Percentiles rank a stretch among this genome's conserved stretches.
Evolutionary conservation across 2,329 filamentous ascomycete species (phyloP).

Genomic region (Paecilomyces variotii): DNA sequence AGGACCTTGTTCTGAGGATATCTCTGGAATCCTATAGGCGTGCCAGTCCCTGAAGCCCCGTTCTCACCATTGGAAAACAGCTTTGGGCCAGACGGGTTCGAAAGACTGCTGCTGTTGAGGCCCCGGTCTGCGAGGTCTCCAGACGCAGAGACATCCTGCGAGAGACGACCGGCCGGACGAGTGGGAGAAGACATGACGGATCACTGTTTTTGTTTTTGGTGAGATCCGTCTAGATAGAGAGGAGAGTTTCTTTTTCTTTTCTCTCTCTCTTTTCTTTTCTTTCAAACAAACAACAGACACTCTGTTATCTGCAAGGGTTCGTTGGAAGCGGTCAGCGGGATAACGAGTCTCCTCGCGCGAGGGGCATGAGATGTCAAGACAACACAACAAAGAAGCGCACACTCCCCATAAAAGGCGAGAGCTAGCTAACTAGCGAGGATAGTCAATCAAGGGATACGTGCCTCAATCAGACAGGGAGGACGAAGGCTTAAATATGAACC

Average conservation of each 20-base stretch:
- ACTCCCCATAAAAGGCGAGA: neutral
- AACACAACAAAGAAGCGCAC: neutral
- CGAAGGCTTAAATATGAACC: too few relatives aligned
- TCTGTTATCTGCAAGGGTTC: neutral
- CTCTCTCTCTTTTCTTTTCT: too few relatives aligned
- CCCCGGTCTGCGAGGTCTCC: conserved; percentile 17
- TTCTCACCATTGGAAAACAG: conserved; percentile 25
- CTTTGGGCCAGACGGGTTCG: conserved; percentile 22
- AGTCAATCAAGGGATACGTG: neutral
- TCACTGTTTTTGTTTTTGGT: neutral
- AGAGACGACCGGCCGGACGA: conserved; percentile 3
- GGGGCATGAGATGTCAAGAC: neutral
- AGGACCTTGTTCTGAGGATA: conserved; percentile 49
- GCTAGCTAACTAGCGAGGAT: neutral
- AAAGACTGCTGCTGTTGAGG: conserved; percentile 20
- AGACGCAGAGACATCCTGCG: neutral
- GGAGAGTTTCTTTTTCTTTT: too few relatives aligned
- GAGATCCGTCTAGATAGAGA: too few relatives aligned
- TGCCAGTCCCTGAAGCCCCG: conserved; percentile 28
- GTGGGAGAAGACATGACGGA: conserved; percentile 22
- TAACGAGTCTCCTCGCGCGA: neutral
- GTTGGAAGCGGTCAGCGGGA: neutral
- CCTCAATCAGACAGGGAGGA: neutral
- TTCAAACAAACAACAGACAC: too few relatives aligned
- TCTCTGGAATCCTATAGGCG: conserved; percentile 35